These are phyloP conservation scores for Pythium insidiosum DNA, from an alignment of 352 stramenopile species.

Conservation along the genomic window DNA sequence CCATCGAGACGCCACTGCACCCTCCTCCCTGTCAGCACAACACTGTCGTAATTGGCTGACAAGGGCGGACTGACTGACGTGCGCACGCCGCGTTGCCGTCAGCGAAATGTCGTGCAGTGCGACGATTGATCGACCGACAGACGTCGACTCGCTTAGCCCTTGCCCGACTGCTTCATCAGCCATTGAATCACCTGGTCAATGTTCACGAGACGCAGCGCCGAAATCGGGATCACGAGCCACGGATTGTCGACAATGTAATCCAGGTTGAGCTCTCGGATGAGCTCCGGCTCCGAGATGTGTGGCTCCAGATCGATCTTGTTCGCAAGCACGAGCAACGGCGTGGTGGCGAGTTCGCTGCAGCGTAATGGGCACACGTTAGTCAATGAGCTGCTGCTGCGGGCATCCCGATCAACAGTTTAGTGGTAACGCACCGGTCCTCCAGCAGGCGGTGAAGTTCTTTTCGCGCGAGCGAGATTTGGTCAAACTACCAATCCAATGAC, in stretches of 20 bases:
- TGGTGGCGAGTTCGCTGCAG: constrained; percentile 78
- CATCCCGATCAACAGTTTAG: no score
- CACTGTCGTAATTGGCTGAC: no score
- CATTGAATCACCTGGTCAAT: constrained; percentile 97
- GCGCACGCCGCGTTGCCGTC: no score
- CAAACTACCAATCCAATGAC: constrained; percentile 36
- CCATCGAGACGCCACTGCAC: no score
- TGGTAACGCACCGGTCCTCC: constrained; percentile 85
- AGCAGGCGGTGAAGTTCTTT: constrained; percentile 91
- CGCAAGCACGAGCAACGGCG: constrained; percentile 93
- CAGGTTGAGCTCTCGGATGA: constrained; percentile 94
- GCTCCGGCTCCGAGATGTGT: constrained; percentile 85
- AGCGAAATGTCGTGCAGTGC: no score
- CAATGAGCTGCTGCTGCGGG: no score
- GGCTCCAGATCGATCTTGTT: constrained; percentile 99
- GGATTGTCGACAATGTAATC: constrained; percentile 99
- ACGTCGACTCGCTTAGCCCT: constrained; percentile 70
- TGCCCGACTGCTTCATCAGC: constrained; percentile 93
- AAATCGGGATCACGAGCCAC: constrained; percentile 98
- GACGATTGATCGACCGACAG: no score
- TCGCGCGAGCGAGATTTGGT: constrained; percentile 92
- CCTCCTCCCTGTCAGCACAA: no score
- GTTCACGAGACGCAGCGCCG: constrained; percentile 93
- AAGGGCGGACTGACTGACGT: no score
- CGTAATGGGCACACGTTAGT: no score